phyloP scores from a whole-genome alignment of 495 filamentous ascomycete genomes.

The Hypoxylon lienhwacheense region DNA sequence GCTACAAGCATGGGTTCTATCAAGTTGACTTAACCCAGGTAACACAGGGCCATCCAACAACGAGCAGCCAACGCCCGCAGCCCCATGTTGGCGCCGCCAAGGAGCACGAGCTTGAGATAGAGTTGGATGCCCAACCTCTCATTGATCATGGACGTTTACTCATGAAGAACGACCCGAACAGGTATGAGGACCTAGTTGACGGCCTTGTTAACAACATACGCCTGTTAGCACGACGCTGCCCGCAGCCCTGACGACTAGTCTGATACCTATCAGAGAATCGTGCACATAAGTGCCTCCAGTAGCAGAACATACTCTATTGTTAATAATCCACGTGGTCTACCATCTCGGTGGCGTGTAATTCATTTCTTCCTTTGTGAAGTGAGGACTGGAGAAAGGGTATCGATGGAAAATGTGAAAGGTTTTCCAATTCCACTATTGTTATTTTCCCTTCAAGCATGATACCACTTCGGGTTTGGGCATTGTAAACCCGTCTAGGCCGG shows the following conservation, averaged over 20 bases:
- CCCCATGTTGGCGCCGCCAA: conserved; percentile 50
- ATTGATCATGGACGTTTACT: conserved; percentile 69
- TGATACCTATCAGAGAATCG: too few relatives aligned
- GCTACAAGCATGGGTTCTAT: conserved; percentile 81
- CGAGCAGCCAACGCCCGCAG: conserved; percentile 9
- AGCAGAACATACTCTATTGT: too few relatives aligned
- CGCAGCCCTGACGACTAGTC: not conserved
- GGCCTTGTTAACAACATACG: conserved; percentile 85
- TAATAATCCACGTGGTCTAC: too few relatives aligned
- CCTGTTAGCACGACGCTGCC: conserved; percentile 57
- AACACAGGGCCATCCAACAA: conserved; percentile 46
- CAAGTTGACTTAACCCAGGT: conserved; percentile 92
- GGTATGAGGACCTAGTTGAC: conserved; percentile 73
- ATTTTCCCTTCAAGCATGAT: conserved; percentile 15
- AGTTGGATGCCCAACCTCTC: conserved; percentile 68
- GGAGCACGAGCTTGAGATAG: conserved; percentile 87
- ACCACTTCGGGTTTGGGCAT: conserved; percentile 24
- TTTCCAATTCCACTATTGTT: not conserved
- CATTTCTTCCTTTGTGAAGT: too few relatives aligned
- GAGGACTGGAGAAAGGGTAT: too few relatives aligned
- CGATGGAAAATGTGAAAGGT: not conserved
- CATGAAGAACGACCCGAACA: conserved; percentile 58
- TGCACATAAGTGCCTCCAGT: too few relatives aligned
- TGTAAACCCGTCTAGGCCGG: not conserved
- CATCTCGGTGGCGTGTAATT: too few relatives aligned